Base-by-base conservation (phyloP, 257 asterid genomes). In the Solanum sitiens region DNA sequence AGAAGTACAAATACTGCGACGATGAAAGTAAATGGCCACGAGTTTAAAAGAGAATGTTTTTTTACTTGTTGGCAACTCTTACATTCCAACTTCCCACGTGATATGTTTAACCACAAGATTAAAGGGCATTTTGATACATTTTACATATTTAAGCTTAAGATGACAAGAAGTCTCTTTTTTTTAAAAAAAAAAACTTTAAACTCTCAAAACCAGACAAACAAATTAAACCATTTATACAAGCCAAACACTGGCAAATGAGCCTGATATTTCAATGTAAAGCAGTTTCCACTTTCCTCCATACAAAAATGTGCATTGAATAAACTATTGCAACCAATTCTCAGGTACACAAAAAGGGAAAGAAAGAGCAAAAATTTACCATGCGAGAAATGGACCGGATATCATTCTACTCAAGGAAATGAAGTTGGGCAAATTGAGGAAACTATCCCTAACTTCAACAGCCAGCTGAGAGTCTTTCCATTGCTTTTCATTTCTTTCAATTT, bases 311-410 rank as follows among this genome's bases (percentile, higher is more conserved):
- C 3, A 12, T 5, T 71, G n/a, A 21, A 33, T 27, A 16, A 71
- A 14, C 15, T 18, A 35, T 35, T 73, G 47, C 80, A 35, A 11
- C 39, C 23, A 68, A 68, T 68, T 68, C 75, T 13, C 6, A 13
- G 39, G 21, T 30, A 30, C 15, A 0, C 14, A 32, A 71, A 32
- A 32, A 16, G 9, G 37, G 23, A 15, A 32, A 50, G 20, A 70
- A 21, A 71, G 77, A 33, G 77, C 16, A 32, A 84, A 83, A 80
- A 30, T 90, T 71, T 89, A 97, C 99, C 99, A 97, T 88, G 95
- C 98, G 53, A 97, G 93, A 90, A 95, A 71, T 40, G 99, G 98
- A 45, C 99, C 99, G 23, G 98, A 95, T 20, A 95, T 94, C 95
- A 97, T 76, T 88, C 99, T 92, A 42, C 92, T 86, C 88, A 97